Base-by-base conservation (phyloP, 169 alveolate species). In the Plasmodium fragile region DNA sequence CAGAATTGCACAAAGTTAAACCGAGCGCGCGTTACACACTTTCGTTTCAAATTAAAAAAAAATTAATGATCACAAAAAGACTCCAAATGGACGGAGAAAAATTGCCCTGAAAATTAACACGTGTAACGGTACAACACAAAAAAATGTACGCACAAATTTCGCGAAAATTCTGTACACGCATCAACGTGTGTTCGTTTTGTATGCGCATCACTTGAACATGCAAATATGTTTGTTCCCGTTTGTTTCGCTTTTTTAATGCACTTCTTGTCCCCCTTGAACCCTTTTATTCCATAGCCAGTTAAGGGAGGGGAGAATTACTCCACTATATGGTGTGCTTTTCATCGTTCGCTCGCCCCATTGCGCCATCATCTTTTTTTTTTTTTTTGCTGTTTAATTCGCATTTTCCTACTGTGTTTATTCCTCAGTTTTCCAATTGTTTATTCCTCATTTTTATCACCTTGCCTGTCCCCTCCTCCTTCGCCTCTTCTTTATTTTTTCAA, bases 231-330 rank as follows among this genome's bases (percentile, higher is more conserved):
- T 49, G 18, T 49, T 49, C 22, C 22, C 59, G 22, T 49, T 13
- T 13, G 59, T 49, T 43, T 49, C 22, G 59, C 30, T 41, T 78
- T 41, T n/a, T 78, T 78, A 78, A 59, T 78, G 83, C 83, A 78
- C 83, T 78, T 78, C 83, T 78, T 78, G 18, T n/a, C 69, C 69
- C 25, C 39, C 28, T 78, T 78, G 83, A 78, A 78, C 83, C 69
- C 4, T 36, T 78, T 30, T 32, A 78, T 41, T 65, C 25, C 13
- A 22, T 8, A 25, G n/a, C n/a, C 30, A 65, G 32, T 65, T 22
- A 65, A 22, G 75, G n/a, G 36, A 65, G n/a, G 10, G 75, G 75
- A n/a, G 25, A 65, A 25, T 65, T 65, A 65, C 36, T 4, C 75
- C 36, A 65, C 36, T 49, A 13, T 49, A 13, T 49, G 59, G 22